A percentile compares a stretch with the other conserved stretches of the same genome.
Conservation (phyloP, 768 basidiomycete genomes). For the Rhodosporidiobolus odoratus region DNA sequence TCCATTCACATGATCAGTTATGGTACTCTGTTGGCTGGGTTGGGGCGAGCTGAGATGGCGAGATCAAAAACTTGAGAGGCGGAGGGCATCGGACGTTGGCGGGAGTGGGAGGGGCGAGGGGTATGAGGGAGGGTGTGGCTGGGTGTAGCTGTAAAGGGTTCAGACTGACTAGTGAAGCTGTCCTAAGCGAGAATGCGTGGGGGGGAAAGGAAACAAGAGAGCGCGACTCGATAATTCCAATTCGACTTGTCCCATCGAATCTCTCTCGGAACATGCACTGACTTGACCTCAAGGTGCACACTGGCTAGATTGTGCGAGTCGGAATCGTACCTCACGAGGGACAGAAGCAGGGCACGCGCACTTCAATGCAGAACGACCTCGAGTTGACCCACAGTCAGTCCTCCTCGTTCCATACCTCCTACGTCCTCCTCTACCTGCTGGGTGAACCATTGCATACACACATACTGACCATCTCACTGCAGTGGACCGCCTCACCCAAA, state of each 20-base stretch:
- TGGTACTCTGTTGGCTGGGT: not conserved
- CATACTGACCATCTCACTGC: constrained; percentile 42
- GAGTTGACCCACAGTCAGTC: constrained; percentile 26
- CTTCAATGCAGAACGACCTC: constrained; percentile 1
- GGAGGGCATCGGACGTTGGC: not conserved
- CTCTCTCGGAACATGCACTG: not conserved
- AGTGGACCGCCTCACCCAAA: constrained; percentile 94
- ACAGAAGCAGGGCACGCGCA: not conserved
- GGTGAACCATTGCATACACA: not conserved
- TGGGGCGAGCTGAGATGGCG: not conserved
- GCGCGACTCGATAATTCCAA: not conserved
- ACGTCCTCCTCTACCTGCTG: not conserved
- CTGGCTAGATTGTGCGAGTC: too few relatives aligned
- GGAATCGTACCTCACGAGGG: too few relatives aligned
- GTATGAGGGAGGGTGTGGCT: not conserved
- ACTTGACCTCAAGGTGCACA: not conserved
- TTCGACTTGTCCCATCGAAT: not conserved
- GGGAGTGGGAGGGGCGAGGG: too few relatives aligned
- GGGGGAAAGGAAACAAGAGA: not conserved
- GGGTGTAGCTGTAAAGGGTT: not conserved
- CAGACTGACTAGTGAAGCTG: constrained; percentile 29
- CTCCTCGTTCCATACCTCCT: not conserved
- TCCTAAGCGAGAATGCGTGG: constrained; percentile 30
- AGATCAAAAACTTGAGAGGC: not conserved
- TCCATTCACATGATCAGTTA: too few relatives aligned